phyloP scores from a whole-genome alignment of 176 grass and related monocot genomes.

The Melocanna baccifera region DNA sequence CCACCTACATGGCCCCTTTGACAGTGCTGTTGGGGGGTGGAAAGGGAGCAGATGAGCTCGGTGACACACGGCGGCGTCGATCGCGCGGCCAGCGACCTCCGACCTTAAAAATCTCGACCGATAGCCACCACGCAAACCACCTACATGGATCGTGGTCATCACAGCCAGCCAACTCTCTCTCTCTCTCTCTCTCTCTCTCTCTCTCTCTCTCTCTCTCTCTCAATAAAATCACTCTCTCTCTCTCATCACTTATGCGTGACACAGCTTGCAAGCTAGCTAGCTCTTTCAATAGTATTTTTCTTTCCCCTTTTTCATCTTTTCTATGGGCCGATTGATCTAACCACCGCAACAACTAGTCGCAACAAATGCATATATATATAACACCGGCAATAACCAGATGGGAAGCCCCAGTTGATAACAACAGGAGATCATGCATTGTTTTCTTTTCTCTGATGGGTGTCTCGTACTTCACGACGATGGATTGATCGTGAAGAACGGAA shows the following conservation, averaged over 20 bases:
- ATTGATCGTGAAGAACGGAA: neutral
- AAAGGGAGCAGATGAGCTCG: too few species aligned
- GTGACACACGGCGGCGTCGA: neutral
- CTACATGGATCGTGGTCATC: neutral
- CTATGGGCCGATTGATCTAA: conserved; percentile 14
- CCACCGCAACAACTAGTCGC: conserved; percentile 47
- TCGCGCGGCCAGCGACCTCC: conserved; percentile 33
- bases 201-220: neutral
- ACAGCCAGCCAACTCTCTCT: neutral
- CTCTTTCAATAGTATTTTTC: neutral
- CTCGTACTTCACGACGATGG: neutral
- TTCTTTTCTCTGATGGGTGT: neutral
- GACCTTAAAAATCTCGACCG: conserved; percentile 49
- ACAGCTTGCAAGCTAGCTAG: neutral
- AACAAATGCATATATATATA: conserved; percentile 15
- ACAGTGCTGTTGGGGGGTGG: too few species aligned
- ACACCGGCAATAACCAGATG: neutral
- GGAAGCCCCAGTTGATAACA: conserved; percentile 6
- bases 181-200: neutral
- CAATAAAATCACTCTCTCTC: neutral
- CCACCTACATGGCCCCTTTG: too few species aligned
- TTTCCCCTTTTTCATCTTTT: neutral
- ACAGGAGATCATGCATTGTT: neutral
- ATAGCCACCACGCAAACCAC: neutral
- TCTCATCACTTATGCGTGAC: neutral